A percentile compares a stretch with the other conserved stretches of the same genome.
Evolutionary conservation across 164 flowering plant species (phyloP).

Genomic region (Berberis vulgaris): DNA sequence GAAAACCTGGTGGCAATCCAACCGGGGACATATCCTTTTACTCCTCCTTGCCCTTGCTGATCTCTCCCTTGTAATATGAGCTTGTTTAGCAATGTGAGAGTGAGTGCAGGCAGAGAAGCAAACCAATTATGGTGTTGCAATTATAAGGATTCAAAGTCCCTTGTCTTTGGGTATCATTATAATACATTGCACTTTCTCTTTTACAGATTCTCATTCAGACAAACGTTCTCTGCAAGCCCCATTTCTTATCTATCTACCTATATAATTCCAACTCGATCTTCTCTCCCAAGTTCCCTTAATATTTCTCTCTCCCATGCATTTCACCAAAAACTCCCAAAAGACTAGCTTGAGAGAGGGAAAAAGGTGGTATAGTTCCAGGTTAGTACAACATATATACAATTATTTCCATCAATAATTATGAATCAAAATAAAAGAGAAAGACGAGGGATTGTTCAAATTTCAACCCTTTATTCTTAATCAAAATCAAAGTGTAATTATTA

Average conservation of each 20-base stretch:
- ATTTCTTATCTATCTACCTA: neutral
- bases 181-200: conserved; percentile 53
- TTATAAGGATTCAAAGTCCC: conserved; percentile 49
- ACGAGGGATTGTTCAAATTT: too few species aligned
- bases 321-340: too few species aligned
- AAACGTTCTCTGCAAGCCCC: conserved; percentile 58
- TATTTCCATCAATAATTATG: too few species aligned
- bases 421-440: too few species aligned
- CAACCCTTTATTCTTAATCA: too few species aligned
- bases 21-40: conserved; percentile 53
- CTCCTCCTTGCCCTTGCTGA: conserved; percentile 1
- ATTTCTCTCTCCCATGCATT: neutral
- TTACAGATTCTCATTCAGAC: conserved; percentile 59
- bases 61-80: neutral
- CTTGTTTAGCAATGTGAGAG: neutral
- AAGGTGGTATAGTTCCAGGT: too few species aligned
- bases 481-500: too few species aligned
- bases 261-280: neutral
- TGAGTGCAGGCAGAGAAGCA: neutral
- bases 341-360: too few species aligned
- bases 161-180: conserved; percentile 27
- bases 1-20: conserved; percentile 81
- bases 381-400: too few species aligned
- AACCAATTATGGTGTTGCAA: conserved; percentile 2
- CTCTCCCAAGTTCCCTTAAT: neutral